Conservation (phyloP, 345 rosid species). For the Gossypium anomalum region DNA sequence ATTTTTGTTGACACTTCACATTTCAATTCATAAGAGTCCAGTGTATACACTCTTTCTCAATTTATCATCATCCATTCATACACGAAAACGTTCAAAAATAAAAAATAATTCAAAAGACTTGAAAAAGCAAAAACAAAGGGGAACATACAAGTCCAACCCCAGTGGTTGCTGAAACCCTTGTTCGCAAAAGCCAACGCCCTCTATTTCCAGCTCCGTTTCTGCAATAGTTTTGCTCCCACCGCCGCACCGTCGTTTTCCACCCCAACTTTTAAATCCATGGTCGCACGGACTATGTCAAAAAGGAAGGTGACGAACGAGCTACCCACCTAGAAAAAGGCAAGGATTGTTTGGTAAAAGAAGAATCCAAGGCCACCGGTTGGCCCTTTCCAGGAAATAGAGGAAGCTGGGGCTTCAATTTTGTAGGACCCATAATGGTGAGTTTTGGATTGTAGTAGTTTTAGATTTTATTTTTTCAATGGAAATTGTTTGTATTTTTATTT, state of each 20-base stretch:
- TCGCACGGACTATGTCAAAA: conserved; percentile 32
- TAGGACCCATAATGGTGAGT: too few species aligned
- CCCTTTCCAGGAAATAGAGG: too few species aligned
- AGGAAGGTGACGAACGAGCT: too few species aligned
- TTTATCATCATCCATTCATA: neutral
- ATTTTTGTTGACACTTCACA: too few species aligned
- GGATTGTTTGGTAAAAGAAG: too few species aligned
- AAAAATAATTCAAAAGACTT: neutral
- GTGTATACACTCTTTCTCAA: neutral
- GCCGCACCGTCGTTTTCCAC: neutral
- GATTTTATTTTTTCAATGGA: too few species aligned
- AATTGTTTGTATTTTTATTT: too few species aligned
- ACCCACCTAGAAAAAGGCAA: too few species aligned
- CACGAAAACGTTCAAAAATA: neutral
- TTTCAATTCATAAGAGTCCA: neutral
- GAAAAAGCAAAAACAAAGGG: neutral
- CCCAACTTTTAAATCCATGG: conserved; percentile 6
- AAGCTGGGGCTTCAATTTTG: too few species aligned
- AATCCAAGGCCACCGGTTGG: too few species aligned
- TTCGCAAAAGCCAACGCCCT: conserved; percentile 34
- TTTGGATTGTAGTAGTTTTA: too few species aligned
- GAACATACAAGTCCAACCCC: neutral
- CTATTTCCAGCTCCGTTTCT: conserved; percentile 20
- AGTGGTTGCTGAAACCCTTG: conserved; percentile 6
- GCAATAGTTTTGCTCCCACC: conserved; percentile 17